Base-by-base conservation (phyloP, 106 monocot genomes). In the Acanthochlamys bracteata region DNA sequence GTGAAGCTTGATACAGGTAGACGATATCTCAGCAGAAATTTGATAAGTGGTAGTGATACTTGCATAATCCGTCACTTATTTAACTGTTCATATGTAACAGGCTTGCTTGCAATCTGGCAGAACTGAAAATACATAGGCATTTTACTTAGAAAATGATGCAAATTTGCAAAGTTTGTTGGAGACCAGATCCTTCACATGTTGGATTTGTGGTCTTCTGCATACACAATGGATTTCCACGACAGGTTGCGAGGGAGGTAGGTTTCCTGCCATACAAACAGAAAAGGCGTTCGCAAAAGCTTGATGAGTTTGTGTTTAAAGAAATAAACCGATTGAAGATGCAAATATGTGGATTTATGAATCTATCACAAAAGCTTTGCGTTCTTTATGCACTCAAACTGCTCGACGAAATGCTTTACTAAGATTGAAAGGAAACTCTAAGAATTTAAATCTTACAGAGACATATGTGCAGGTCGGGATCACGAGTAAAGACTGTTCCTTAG, bases 381-480 rank as follows among this genome's bases (percentile, higher is more conserved):
- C 15, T 7, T 45, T 45, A 45, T 45, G 43, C 7, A 45, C 13
- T 9, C 7, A 9, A 45, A 9, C 43, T 13, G 13, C 12, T 14
- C 49, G 15, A 12, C 17, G 49, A 12, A 49, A 49, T 1, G 12
- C 49, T 2, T 49, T 3, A 9, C 2, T 49, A 49, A 49, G 17
- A 14, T 49, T 10, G 9, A 3, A 14, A 49, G 2, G 2, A 9
- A 49, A 49, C 1, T 49, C 2, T 49, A 41, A 1, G 0, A n/a
- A 19, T 20, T 52, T 69, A 11, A 2, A n/a, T 14, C 17, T 52
- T 71, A 96, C 96, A 4, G 90, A 90, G 78, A 96, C 70, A 69
- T 91, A 91, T 23, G 90, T 78, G 78, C 96, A 96, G 73, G 90
- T 83, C 59, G 96, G 96, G 55, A 85, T 66, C 67, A 96, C 88